phyloP scores from a whole-genome alignment of 202 grass and related monocot genomes.

The Zoysia matrella region DNA sequence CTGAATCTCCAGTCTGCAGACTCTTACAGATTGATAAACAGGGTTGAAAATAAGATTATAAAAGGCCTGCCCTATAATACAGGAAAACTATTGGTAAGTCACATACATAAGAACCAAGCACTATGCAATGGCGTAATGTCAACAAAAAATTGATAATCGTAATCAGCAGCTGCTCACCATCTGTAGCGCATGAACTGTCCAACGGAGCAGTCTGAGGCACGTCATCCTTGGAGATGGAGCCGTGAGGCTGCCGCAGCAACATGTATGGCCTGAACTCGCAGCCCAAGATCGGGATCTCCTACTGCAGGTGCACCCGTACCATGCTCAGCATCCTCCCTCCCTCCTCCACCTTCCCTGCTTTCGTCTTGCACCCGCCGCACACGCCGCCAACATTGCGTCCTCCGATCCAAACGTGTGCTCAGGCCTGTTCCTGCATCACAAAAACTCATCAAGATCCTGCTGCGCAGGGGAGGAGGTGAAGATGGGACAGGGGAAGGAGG shows the following conservation, averaged over 20 bases:
- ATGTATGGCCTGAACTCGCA: constrained; percentile 99
- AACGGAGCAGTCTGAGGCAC: constrained; percentile 61
- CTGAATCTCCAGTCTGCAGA: too few relatives aligned
- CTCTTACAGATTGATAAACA: too few relatives aligned
- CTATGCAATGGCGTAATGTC: not conserved
- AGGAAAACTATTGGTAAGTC: not conserved
- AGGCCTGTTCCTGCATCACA: constrained; percentile 23
- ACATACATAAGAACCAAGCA: constrained; percentile 23
- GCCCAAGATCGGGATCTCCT: constrained; percentile 98
- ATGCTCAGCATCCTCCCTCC: constrained; percentile 87
- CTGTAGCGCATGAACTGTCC: constrained; percentile 91
- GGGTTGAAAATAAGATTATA: too few relatives aligned
- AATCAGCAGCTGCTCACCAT: constrained; percentile 59
- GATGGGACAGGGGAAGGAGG: too few relatives aligned
- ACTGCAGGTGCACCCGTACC: constrained; percentile 89
- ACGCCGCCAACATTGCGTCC: constrained; percentile 76
- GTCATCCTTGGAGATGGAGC: constrained; percentile 68
- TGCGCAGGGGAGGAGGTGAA: constrained; percentile 39
- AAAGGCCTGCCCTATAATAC: too few relatives aligned
- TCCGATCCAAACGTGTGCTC: constrained; percentile 42
- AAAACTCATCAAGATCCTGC: constrained; percentile 16
- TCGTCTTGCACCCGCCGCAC: constrained; percentile 44
- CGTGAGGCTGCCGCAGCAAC: constrained; percentile 71
- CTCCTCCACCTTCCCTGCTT: constrained; percentile 53
- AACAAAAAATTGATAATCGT: not conserved